phyloP scores from a whole-genome alignment of 208 protist genomes.

The Acanthamoeba culbertsoni region DNA sequence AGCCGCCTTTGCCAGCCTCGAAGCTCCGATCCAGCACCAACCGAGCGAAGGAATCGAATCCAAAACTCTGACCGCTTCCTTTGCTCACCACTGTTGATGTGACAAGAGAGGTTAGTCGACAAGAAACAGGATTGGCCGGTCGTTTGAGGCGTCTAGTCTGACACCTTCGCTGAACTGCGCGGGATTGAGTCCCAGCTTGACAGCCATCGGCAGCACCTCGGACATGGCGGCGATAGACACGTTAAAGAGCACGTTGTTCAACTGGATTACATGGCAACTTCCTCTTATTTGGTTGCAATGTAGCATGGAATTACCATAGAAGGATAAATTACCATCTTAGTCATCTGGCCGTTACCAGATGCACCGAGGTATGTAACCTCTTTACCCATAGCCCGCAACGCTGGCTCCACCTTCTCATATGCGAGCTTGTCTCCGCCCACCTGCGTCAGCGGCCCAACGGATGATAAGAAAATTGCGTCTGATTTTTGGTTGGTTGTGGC shows the following conservation, averaged over 20 bases:
- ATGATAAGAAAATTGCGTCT: neutral
- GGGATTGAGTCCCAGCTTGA: neutral
- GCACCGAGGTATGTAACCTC: neutral
- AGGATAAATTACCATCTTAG: neutral
- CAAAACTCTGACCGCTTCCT: neutral
- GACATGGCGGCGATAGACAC: neutral
- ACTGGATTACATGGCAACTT: too few species aligned
- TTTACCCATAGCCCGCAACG: neutral
- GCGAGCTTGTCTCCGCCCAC: neutral
- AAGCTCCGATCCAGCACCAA: neutral
- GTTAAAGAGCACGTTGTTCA: neutral
- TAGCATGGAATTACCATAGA: neutral
- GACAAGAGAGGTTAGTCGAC: neutral
- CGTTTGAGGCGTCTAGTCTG: neutral
- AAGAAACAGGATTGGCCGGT: neutral
- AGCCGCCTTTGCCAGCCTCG: neutral
- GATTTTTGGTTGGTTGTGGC: neutral
- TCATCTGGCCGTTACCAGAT: neutral
- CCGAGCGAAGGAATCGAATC: neutral
- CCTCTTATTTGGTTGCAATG: neutral
- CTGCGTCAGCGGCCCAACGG: neutral
- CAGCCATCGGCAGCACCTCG: neutral
- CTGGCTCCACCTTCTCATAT: neutral
- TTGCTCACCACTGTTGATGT: neutral
- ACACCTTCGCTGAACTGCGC: neutral